A percentile compares a stretch with the other conserved stretches of the same genome.
phyloP scores from a whole-genome alignment of 2,329 filamentous ascomycete genomes.

The Graphiopsis chlorocephala region DNA sequence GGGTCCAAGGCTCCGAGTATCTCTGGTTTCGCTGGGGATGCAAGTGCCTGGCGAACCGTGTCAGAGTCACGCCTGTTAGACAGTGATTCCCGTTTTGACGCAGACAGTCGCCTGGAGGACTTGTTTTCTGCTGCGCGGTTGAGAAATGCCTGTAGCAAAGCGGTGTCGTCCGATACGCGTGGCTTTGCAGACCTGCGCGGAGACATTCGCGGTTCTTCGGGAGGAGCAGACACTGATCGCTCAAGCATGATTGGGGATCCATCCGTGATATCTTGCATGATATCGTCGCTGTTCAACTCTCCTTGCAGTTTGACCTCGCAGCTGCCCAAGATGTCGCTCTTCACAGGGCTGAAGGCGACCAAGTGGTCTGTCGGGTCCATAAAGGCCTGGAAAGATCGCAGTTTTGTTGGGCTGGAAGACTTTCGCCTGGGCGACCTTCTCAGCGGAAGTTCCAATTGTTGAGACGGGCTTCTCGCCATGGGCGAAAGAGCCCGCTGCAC shows the following conservation, averaged over 20 bases:
- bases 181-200: constrained; percentile 27
- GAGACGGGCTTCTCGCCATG: not conserved
- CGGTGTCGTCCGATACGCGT: constrained; percentile 47
- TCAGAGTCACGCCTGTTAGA: constrained; percentile 49
- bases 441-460: constrained; percentile 17
- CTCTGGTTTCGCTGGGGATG: constrained; percentile 41
- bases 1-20: constrained; percentile 47
- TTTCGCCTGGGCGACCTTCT: constrained; percentile 29
- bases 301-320: not conserved
- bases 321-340: not conserved
- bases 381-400: constrained; percentile 8
- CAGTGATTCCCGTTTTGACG: constrained; percentile 41
- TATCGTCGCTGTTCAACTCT: not conserved
- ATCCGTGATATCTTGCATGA: not conserved
- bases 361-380: constrained; percentile 13
- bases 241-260: constrained; percentile 6
- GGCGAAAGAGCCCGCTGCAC: not conserved
- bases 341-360: constrained; percentile 31
- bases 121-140: constrained; percentile 49
- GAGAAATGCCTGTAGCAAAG: constrained; percentile 49
- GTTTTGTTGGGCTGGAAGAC: constrained; percentile 30
- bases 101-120: constrained; percentile 26
- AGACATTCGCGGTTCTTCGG: constrained; percentile 32
- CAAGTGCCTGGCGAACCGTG: constrained; percentile 45
- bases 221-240: constrained; percentile 33